phyloP scores from a whole-genome alignment of 441 rosid genomes.

The Daphne laureola region DNA sequence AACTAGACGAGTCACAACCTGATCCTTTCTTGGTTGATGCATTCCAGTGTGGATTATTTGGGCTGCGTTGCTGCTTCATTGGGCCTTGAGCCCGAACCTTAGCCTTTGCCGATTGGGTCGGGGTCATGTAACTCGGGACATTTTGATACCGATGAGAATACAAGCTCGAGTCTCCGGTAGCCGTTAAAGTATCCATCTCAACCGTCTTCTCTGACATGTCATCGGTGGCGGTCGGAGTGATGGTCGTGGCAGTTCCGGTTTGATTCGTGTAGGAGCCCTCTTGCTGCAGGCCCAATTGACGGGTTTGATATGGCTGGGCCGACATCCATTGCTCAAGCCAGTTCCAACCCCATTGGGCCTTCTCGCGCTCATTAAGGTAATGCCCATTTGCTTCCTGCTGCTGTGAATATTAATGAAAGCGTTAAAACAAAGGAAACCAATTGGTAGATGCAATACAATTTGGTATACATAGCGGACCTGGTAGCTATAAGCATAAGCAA shows the following conservation, averaged over 20 bases:
- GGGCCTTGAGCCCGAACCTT: slow-evolving; percentile 48
- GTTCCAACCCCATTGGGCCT: slow-evolving; percentile 76
- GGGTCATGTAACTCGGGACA: slow-evolving; percentile 81
- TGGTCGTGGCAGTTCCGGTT: slow-evolving; percentile 30
- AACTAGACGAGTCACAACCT: slow-evolving; percentile 67
- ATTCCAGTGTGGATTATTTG: slow-evolving; percentile 54
- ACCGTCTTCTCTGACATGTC: slow-evolving; percentile 74
- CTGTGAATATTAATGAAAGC: slow-evolving; percentile 4
- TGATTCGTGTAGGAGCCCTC: slow-evolving; percentile 45
- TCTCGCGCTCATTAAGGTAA: slow-evolving; percentile 30
- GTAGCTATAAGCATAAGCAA: slow-evolving; percentile 84
- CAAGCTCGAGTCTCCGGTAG: slow-evolving; percentile 24
- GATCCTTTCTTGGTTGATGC: slow-evolving; percentile 52
- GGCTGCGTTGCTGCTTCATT: slow-evolving; percentile 30
- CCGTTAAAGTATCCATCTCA: slow-evolving; percentile 54
- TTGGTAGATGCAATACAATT: background rate
- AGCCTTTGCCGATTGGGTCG: slow-evolving; percentile 85
- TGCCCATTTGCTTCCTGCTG: slow-evolving; percentile 27
- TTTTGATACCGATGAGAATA: slow-evolving; percentile 28
- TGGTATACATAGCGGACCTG: slow-evolving; percentile 36
- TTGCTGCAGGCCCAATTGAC: slow-evolving; percentile 27
- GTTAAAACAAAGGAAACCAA: background rate
- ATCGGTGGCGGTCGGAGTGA: slow-evolving; percentile 39
- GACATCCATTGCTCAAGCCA: slow-evolving; percentile 98
- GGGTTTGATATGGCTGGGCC: slow-evolving; percentile 45